These are phyloP conservation scores for Adansonia digitata DNA, from an alignment of 345 rosid genomes.

Conservation along the genomic window DNA sequence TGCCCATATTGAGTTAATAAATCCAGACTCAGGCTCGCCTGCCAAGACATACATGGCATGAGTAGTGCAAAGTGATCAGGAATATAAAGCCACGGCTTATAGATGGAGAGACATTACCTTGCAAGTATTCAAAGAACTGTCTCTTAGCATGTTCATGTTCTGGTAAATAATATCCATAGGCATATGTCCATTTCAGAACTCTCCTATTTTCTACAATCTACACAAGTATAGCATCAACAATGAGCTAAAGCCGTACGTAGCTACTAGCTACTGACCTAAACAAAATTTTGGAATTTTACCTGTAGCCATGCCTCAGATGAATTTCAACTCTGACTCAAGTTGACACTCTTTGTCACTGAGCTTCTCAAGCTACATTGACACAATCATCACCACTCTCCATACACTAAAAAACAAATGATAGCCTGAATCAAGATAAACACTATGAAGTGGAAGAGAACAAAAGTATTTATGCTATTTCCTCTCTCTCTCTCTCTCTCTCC, in stretches of 20 bases:
- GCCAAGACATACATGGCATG: too few relatives aligned
- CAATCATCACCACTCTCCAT: conserved; percentile 19
- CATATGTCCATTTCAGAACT: conserved; percentile 85
- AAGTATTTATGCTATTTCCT: background rate
- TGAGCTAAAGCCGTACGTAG: conserved; percentile 11
- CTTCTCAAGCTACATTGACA: conserved; percentile 56
- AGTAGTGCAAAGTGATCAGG: too few relatives aligned
- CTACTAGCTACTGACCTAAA: background rate
- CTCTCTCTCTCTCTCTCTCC: background rate
- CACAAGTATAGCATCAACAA: conserved; percentile 12
- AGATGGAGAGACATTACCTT: conserved; percentile 39
- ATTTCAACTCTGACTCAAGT: conserved; percentile 79
- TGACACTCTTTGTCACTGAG: conserved; percentile 77
- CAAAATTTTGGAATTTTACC: conserved; percentile 34
- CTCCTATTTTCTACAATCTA: conserved; percentile 85
- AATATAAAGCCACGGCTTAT: conserved; percentile 1
- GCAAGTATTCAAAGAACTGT: conserved; percentile 77
- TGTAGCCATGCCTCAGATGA: conserved; percentile 88
- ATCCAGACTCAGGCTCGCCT: too few relatives aligned
- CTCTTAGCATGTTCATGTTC: conserved; percentile 71
- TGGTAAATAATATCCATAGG: conserved; percentile 80
- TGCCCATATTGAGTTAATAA: too few relatives aligned
- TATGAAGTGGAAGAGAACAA: background rate
- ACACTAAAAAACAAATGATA: background rate
- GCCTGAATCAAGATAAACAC: background rate